These are phyloP conservation scores for Paraglomus occultum DNA, from an alignment of 192 early-diverging fungal species.

Conservation along the genomic window DNA sequence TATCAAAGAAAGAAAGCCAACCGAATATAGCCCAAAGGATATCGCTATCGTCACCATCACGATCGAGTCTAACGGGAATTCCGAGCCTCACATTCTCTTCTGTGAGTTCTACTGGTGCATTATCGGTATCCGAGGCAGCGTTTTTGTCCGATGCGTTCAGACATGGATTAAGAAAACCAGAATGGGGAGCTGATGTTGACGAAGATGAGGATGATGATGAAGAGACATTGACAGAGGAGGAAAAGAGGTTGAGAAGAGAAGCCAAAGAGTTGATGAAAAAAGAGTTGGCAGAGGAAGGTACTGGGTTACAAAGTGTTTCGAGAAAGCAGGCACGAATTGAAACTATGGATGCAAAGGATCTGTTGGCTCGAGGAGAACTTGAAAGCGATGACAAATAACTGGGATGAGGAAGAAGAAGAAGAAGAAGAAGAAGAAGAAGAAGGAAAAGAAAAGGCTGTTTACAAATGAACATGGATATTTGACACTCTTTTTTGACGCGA, in stretches of 20 bases:
- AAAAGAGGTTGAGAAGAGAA: constrained; percentile 2
- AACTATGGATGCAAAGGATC: background rate
- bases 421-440: too few relatives aligned
- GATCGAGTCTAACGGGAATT: too few relatives aligned
- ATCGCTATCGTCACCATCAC: too few relatives aligned
- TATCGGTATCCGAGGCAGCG: constrained; percentile 14
- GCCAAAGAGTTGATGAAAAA: constrained; percentile 27
- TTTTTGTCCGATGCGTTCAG: constrained; percentile 14
- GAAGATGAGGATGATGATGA: background rate
- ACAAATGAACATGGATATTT: too few relatives aligned
- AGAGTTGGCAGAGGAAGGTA: constrained; percentile 23
- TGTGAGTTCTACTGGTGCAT: background rate
- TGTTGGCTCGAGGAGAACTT: too few relatives aligned
- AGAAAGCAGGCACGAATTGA: constrained; percentile 12
- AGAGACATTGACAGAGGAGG: constrained; percentile 1
- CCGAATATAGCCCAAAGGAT: too few relatives aligned
- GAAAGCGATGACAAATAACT: too few relatives aligned
- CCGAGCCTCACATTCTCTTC: background rate
- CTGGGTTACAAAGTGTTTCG: constrained; percentile 5
- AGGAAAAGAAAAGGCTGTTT: too few relatives aligned
- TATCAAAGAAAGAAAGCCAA: background rate
- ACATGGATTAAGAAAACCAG: constrained; percentile 15
- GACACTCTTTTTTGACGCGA: too few relatives aligned
- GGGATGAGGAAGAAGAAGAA: too few relatives aligned
- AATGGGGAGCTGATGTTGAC: constrained; percentile 6